phyloP scores from a whole-genome alignment of 2,329 filamentous ascomycete species.

The Acephala macrosclerotiorum region DNA sequence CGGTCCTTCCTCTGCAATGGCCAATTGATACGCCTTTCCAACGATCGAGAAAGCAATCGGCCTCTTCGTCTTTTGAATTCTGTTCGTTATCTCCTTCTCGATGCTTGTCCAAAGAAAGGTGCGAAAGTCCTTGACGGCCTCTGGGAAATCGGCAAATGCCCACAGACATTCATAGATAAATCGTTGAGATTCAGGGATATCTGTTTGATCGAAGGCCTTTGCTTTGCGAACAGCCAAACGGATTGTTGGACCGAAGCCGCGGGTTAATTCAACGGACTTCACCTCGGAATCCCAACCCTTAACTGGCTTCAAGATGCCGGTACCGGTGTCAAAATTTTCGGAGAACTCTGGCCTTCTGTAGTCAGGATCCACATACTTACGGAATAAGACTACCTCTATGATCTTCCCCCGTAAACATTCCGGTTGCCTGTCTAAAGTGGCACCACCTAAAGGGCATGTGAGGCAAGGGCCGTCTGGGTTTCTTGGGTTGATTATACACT shows the following conservation, averaged over 20 bases:
- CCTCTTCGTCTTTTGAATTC: too few relatives aligned
- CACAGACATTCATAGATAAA: constrained; percentile 6
- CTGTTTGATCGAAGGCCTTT: constrained; percentile 9
- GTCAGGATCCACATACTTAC: constrained; percentile 8
- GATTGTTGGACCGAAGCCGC: constrained; percentile 12
- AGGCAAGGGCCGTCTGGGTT: constrained; percentile 6
- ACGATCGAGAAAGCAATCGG: too few relatives aligned
- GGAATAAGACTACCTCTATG: constrained; percentile 7
- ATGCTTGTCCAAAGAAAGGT: too few relatives aligned
- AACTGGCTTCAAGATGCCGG: neutral
- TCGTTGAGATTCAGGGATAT: constrained; percentile 9
- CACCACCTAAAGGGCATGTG: neutral
- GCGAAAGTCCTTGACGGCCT: neutral
- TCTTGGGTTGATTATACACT: constrained; percentile 9
- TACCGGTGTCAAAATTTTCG: too few relatives aligned
- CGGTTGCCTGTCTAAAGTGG: constrained; percentile 7
- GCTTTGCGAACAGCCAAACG: constrained; percentile 3
- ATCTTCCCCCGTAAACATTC: constrained; percentile 2
- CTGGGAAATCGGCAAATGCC: constrained; percentile 11
- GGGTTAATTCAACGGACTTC: constrained; percentile 3
- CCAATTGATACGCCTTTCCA: too few relatives aligned
- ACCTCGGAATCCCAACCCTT: constrained; percentile 6
- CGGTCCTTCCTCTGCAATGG: too few relatives aligned
- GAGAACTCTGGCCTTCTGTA: constrained; percentile 8
- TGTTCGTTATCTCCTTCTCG: too few relatives aligned